Base-by-base conservation (phyloP, 2,329 filamentous ascomycete genomes). In the Cladosporium cucumerinum region DNA sequence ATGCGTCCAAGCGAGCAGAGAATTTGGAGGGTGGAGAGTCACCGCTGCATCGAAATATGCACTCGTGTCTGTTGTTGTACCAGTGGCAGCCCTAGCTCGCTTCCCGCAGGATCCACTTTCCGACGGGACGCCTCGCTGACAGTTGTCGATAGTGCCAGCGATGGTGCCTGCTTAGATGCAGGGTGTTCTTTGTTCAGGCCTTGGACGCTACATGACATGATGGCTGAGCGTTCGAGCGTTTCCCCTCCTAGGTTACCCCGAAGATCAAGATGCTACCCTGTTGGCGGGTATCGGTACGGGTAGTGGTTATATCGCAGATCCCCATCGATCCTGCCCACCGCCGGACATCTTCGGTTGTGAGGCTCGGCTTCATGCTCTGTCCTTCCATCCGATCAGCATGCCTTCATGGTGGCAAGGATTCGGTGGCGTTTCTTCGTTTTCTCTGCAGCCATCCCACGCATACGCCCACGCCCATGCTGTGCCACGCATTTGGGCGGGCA, bases 331-430 rank as follows among this genome's bases (percentile, higher is more conserved):
- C 26, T 21, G 18, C 18, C 51, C 28, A 30, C 18, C 7, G 16
- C 12, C 54, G 54, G 54, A 57, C 54, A 57, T 57, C 54, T 57
- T 57, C 54, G 54, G 54, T 32, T 10, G 36, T n/a, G 52, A 28
- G 26, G 26, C 23, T 28, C 23, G 51, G 18, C 16, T 10, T 18
- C 28, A 34, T 18, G 25, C 32, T 43, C 36, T n/a, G n/a, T n/a
- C n/a, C n/a, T n/a, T 23, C 52, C 26, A 7, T 8, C 32, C 25
- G 25, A 23, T n/a, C 23, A n/a, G 3, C 54, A 57, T 32, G 54
- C 54, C 54, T 57, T 57, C 54, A 57, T 32, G 54, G 21, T 39
- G 54, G 54, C 23, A 32, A 39, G 54, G 32, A 57, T 57, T 16
- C 12, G 8, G 54, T 34, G 32, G 54, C 21, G 54, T 39, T 34